Base-by-base conservation (phyloP, 1,139 yeast genomes). In the Meyerozyma athensensis region DNA sequence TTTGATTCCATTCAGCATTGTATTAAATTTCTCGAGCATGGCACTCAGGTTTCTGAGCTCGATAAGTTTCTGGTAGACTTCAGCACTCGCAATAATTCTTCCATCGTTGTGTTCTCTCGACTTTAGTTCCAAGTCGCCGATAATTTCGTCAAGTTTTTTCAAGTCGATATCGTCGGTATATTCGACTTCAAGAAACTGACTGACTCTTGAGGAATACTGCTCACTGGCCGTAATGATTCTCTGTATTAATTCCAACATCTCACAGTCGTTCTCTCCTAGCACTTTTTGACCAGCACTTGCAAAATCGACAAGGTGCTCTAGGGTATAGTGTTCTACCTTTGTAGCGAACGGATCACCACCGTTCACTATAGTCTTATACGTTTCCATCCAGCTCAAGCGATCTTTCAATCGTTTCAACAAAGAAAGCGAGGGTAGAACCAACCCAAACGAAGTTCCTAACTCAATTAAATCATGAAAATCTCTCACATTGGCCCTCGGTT, bases 391-490 rank as follows among this genome's bases (percentile, higher is more conserved):
- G 31, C 56, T 58, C 35, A 71, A 47, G 38, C 78, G 63, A 34
- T 67, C 68, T 33, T 77, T 61, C 16, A 80, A 56, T 40, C 77
- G 62, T 12, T 67, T 72, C 32, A 84, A 53, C 36, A 73, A 63
- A 10, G 56, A 58, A 26, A 79, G 60, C 2, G 82, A 72, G 2
- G 79, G 74, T 16, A 83, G 56, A 7, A 65, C 68, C 24, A 83
- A 56, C 3, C 85, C 85, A 50, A 81, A 74, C 10, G 79, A 69
- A 42, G 68, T 69, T 2, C 90, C 90, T 23, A 77, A 55, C 35
- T 59, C 68, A 19, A 72, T 69, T 43, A 74, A 55, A 35, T 72
- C 75, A 34, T 69, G 64, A 37, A 72, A 62, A 34, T 76, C 79
- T 32, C 56, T 21, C 3, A 26, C 22, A 6, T 9, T 17, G 10